These are phyloP conservation scores for Phytopythium delawarense DNA, from an alignment of 352 stramenopile genomes.

Conservation along the genomic window DNA sequence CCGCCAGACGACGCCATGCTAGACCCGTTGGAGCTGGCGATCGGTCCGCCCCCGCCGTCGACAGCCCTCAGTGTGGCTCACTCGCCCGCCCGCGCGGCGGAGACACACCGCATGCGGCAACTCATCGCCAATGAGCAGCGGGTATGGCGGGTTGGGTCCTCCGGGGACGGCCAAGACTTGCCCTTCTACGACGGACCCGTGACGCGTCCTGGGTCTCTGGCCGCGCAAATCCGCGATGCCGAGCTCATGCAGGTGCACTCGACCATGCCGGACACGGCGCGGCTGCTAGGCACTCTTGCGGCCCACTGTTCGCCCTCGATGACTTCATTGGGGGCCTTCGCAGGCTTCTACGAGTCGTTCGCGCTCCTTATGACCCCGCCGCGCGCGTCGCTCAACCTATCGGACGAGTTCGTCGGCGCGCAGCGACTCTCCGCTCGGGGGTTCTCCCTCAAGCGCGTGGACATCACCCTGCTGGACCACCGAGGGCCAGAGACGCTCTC, in stretches of 20 bases:
- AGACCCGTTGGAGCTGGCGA: not conserved
- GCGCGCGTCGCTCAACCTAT: conserved; percentile 23
- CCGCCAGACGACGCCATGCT: not conserved
- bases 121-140: conserved; percentile 28
- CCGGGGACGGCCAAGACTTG: not conserved
- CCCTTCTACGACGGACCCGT: conserved; percentile 32
- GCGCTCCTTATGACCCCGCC: conserved; percentile 16
- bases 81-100: conserved; percentile 8
- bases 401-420: conserved; percentile 33
- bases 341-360: conserved; percentile 28
- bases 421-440: conserved; percentile 40
- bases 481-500: conserved; percentile 14
- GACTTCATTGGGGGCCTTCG: conserved; percentile 15
- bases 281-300: conserved; percentile 19
- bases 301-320: conserved; percentile 14
- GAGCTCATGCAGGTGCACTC: conserved; percentile 16
- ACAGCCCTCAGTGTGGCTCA: conserved; percentile 14
- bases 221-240: conserved; percentile 16
- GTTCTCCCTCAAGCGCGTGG: conserved; percentile 30
- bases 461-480: conserved; percentile 6
- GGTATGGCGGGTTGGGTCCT: conserved; percentile 14
- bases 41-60: not conserved
- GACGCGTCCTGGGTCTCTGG: conserved; percentile 20
- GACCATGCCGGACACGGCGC: conserved; percentile 17
- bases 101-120: conserved; percentile 16